These are phyloP conservation scores for Pseudogymnoascus sp. DNA, from an alignment of 2,329 filamentous ascomycete genomes.

Conservation along the genomic window DNA sequence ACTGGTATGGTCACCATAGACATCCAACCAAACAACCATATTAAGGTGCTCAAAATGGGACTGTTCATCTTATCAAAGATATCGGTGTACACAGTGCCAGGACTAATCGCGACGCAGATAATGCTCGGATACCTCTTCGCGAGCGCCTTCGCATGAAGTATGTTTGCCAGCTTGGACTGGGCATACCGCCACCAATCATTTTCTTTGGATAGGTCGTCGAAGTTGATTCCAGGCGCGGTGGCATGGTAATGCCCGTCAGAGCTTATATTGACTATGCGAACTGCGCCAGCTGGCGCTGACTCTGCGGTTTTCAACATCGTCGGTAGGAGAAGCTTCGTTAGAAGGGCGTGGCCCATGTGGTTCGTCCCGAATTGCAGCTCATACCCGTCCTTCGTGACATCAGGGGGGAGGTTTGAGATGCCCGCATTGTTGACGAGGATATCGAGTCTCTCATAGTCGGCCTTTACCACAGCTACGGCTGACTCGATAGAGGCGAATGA, in stretches of 20 bases:
- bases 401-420: conserved; percentile 17
- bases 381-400: conserved; percentile 31
- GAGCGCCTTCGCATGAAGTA: conserved; percentile 15
- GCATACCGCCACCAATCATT: conserved; percentile 16
- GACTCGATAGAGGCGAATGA: neutral
- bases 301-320: conserved; percentile 23
- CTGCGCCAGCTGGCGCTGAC: neutral
- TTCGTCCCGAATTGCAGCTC: conserved; percentile 44
- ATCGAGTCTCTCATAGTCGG: conserved; percentile 27
- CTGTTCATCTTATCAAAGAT: conserved; percentile 7
- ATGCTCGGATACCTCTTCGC: conserved; percentile 25
- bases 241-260: neutral
- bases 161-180: conserved; percentile 18
- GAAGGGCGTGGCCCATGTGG: conserved; percentile 44
- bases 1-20: conserved; percentile 10
- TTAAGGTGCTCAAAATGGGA: neutral
- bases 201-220: conserved; percentile 9
- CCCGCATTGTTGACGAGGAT: conserved; percentile 37
- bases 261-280: conserved; percentile 1
- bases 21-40: neutral
- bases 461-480: neutral
- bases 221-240: conserved; percentile 12
- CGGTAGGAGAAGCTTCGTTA: conserved; percentile 42
- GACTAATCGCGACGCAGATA: conserved; percentile 33
- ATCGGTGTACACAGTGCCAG: conserved; percentile 29